Conservation (phyloP, 805 yeast species). For the Kazachstania africana region DNA sequence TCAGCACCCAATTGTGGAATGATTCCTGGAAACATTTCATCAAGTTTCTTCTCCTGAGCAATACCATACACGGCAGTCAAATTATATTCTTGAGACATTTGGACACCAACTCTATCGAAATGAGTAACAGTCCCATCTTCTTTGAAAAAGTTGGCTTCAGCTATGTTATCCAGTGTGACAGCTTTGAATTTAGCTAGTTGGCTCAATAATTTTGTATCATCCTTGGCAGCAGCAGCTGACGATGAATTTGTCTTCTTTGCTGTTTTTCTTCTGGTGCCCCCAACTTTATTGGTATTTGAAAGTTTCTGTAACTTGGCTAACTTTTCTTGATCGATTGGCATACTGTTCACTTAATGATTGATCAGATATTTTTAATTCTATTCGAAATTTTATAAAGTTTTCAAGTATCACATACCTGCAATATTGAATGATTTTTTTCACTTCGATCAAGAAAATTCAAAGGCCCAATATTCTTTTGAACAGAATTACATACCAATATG, state of each 20-base stretch:
- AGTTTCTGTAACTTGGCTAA: constrained; percentile 79
- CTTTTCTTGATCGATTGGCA: constrained; percentile 92
- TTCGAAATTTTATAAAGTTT: background rate
- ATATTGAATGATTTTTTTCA: too few relatives aligned
- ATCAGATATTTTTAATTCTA: too few relatives aligned
- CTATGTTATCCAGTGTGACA: constrained; percentile 77
- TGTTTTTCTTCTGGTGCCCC: constrained; percentile 84
- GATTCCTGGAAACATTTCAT: constrained; percentile 88
- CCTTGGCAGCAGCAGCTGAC: constrained; percentile 51
- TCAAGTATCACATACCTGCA: background rate
- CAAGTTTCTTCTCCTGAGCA: constrained; percentile 83
- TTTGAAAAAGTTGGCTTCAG: constrained; percentile 95
- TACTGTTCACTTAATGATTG: constrained; percentile 12
- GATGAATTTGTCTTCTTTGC: constrained; percentile 45
- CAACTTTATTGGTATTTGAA: constrained; percentile 69
- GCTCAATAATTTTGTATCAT: constrained; percentile 83
- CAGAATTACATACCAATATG: background rate
- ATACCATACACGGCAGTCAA: constrained; percentile 91
- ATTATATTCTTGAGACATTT: constrained; percentile 82
- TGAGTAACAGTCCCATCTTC: constrained; percentile 94
- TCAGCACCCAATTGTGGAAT: constrained; percentile 95
- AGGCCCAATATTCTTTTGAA: too few relatives aligned
- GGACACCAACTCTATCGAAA: constrained; percentile 93
- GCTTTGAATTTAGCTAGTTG: constrained; percentile 83
- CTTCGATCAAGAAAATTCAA: too few relatives aligned